Base-by-base conservation (phyloP, 202 grass and related monocot genomes). In the Zizania palustris region DNA sequence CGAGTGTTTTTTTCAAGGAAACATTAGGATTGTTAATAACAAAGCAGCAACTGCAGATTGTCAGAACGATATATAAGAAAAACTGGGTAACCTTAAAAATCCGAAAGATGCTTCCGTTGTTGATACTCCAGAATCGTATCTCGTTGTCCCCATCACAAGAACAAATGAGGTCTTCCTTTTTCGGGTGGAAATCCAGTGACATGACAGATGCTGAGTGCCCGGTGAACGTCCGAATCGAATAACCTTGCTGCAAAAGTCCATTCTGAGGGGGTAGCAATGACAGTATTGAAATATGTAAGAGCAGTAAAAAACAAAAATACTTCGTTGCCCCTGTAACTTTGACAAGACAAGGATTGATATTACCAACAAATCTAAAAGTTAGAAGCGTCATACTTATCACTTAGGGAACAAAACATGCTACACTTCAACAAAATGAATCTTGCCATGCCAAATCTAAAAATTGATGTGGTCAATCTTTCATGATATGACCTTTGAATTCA, bases 101-200 rank as follows among this genome's bases (percentile, higher is more conserved):
- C 34, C 83, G 74, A 3, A 85, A 15, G 7, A 53, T 80, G 45
- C 57, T 93, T 21, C 85, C 83, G 12, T 81, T 73, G 11, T 84
- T 90, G 55, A 93, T 81, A 66, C 82, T 90, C 91, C 91, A 93
- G 67, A 85, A 85, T 54, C 91, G 72, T 50, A 93, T 90, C 71
- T 93, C 91, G 12, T 81, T 82, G 50, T 93, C 83, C 34, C 79
- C 79, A 63, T 93, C 88, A 78, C 88, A 90, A 51, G 91, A 93
- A 60, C 85, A 86, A 53, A 93, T 84, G 20, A 93, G 91, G 67
- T 93, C 91, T 82, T 93, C 91, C 80, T 90, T 93, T 56, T 73
- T 90, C 57, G 91, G 85, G 88, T 93, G 91, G 41, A 93, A 93
- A 80, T 93, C 91, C 60, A 93, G 21, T 33, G 91, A 93, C 76